phyloP scores from a whole-genome alignment of 805 yeast species.

The Monosporozyma servazzii region DNA sequence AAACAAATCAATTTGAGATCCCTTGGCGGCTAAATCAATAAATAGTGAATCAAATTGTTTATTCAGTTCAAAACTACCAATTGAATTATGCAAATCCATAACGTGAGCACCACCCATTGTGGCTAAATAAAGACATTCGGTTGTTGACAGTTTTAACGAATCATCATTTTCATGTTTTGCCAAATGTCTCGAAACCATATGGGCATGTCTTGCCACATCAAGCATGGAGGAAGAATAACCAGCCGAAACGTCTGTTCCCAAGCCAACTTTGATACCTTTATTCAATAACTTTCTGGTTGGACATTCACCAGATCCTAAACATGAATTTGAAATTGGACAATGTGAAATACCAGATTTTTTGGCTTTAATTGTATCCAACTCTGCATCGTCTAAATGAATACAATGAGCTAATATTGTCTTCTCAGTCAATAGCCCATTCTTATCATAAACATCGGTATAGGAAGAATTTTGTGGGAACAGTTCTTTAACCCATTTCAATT shows the following conservation, averaged over 20 bases:
- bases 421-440: conserved; percentile 46
- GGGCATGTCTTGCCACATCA: conserved; percentile 58
- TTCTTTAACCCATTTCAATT: conserved; percentile 61
- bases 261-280: conserved; percentile 61
- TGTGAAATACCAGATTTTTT: conserved; percentile 71
- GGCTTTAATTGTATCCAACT: conserved; percentile 45
- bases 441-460: conserved; percentile 73
- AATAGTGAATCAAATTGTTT: conserved; percentile 79
- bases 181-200: conserved; percentile 60
- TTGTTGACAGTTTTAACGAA: conserved; percentile 42
- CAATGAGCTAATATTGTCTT: conserved; percentile 86
- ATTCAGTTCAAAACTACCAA: conserved; percentile 71
- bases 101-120: conserved; percentile 88
- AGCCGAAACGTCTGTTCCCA: conserved; percentile 76
- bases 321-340: conserved; percentile 87
- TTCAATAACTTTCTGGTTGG: conserved; percentile 62
- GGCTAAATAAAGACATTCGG: conserved; percentile 70
- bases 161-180: conserved; percentile 44
- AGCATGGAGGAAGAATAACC: conserved; percentile 63
- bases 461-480: conserved; percentile 61
- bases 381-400: conserved; percentile 60
- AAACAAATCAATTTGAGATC: conserved; percentile 65
- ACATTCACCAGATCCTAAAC: conserved; percentile 85
- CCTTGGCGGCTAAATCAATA: conserved; percentile 47
- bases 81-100: conserved; percentile 41